Evolutionary conservation across 2,329 filamentous ascomycete genomes (phyloP), one percentile per base, ranked within the genome.

Genomic region (Allantophomopsis cytisporea): DNA sequence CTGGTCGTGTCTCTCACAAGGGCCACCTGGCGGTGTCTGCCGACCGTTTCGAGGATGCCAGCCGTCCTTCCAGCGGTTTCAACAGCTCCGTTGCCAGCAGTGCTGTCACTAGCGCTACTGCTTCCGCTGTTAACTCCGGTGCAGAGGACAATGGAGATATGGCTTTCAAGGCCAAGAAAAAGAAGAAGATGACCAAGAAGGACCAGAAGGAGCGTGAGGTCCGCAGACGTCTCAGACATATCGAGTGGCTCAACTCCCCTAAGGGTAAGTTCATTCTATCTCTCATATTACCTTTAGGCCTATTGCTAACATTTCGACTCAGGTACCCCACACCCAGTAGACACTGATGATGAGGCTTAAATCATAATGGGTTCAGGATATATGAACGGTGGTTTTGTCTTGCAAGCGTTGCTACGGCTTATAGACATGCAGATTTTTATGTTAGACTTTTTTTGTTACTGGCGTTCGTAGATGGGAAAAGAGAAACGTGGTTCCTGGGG

Each of bases 151-250:
- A 76, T 43, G 69, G 65, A 60, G 72, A 69, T 44, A 74, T 98
- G 70, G 89, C 93, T 66, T 98, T 98, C 78, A 76, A 72, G 60
- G 71, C 83, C 8, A 77, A 72, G 62, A 91, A 88, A 73, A 95
- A 95, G 86, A 94, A 89, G 78, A 98, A 98, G 84, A 76, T 91
- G 76, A 98, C 91, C 41, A 85, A 93, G 69, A 87, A 87, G 64
- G 87, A 98, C 62, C 51, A 88, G 58, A 98, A 98, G 74, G 91
- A 98, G 60, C 73, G 83, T 15, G 89, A 96, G 63, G 82, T 83
- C 34, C 73, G 93, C 47, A 76, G 89, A 49, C 73, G 91, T 51
- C 67, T 96, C 61, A 77, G 91, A 53, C 87, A 98, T 62, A 81
- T 83, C 51, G 73, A 81, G 58, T 83, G 82, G 83, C 67, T 23